Conservation (phyloP, 306 rosid species). For the Vachellia pachyceras region DNA sequence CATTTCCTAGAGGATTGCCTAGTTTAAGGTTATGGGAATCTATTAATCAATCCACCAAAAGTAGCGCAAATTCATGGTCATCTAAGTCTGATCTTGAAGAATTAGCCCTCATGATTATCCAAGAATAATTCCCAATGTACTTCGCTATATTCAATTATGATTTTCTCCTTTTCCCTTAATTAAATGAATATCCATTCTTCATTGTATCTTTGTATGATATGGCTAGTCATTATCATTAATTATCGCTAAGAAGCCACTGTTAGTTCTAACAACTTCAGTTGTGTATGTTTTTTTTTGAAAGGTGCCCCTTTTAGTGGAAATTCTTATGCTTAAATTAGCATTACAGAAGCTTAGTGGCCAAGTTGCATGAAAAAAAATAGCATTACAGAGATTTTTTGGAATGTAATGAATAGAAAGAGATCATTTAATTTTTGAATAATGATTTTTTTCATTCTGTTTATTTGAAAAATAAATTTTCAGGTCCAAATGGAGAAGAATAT, state of each 20-base stretch:
- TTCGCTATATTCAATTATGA: not conserved
- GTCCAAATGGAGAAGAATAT: constrained; percentile 94
- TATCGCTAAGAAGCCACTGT: not conserved
- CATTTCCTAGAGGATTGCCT: constrained; percentile 1
- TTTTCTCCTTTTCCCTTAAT: constrained; percentile 11
- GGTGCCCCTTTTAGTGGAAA: not conserved
- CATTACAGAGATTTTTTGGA: constrained; percentile 10
- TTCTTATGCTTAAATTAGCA: not conserved
- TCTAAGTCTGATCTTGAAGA: not conserved
- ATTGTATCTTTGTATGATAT: not conserved
- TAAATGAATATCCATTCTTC: constrained; percentile 4
- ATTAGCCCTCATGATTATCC: not conserved
- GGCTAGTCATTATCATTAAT: constrained; percentile 7
- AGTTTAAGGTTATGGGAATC: constrained; percentile 12
- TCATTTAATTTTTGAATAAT: not conserved
- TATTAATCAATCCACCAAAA: not conserved
- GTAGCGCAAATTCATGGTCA: not conserved
- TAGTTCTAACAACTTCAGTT: constrained; percentile 13
- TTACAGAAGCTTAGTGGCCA: no score
- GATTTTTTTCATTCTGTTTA: not conserved
- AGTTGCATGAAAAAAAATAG: not conserved
- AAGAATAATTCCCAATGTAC: constrained; percentile 13
- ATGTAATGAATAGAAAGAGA: not conserved
- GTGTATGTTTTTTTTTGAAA: not conserved
- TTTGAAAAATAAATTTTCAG: constrained; percentile 57